phyloP scores from a whole-genome alignment of 2,329 filamentous ascomycete genomes.

The Aspergillus texensis region DNA sequence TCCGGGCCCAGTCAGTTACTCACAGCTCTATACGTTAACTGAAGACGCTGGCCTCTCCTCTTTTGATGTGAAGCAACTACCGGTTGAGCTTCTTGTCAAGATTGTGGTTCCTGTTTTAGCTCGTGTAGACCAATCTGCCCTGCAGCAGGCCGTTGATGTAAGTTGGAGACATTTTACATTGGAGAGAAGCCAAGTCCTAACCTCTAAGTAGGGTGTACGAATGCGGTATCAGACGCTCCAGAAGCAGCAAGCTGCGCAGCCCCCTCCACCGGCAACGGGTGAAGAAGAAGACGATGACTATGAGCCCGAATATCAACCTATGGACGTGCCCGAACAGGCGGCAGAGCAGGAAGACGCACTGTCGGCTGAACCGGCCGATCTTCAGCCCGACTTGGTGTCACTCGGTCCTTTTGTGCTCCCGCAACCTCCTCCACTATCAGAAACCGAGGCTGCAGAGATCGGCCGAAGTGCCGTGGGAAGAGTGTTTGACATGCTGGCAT shows the following conservation, averaged over 20 bases:
- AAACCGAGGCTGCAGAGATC: conserved; percentile 71
- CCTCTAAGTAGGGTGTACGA: conserved; percentile 38
- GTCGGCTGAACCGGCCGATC: conserved; percentile 73
- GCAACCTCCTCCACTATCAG: conserved; percentile 71
- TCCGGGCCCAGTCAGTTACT: conserved; percentile 74
- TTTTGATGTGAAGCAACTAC: conserved; percentile 82
- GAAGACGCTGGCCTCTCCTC: conserved; percentile 70
- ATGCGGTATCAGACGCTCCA: conserved; percentile 41
- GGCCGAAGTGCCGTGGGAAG: conserved; percentile 74
- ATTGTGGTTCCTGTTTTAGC: conserved; percentile 80
- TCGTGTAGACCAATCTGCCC: conserved; percentile 67
- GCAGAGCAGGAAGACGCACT: conserved; percentile 65
- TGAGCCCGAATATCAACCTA: conserved; percentile 80
- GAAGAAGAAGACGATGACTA: conserved; percentile 85
- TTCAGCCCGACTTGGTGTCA: conserved; percentile 61
- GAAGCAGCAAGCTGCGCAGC: conserved; percentile 39
- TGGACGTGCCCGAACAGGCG: conserved; percentile 53
- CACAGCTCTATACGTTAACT: conserved; percentile 85
- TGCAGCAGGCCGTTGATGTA: conserved; percentile 74
- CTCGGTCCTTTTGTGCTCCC: conserved; percentile 79
- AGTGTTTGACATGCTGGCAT: conserved; percentile 76
- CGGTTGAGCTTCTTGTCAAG: conserved; percentile 72
- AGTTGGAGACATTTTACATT: conserved; percentile 26
- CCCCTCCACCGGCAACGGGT: conserved; percentile 24
- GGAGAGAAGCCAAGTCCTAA: conserved; percentile 15